These are phyloP conservation scores for Leishmania tropica DNA, from an alignment of 208 protist genomes.

Conservation along the genomic window DNA sequence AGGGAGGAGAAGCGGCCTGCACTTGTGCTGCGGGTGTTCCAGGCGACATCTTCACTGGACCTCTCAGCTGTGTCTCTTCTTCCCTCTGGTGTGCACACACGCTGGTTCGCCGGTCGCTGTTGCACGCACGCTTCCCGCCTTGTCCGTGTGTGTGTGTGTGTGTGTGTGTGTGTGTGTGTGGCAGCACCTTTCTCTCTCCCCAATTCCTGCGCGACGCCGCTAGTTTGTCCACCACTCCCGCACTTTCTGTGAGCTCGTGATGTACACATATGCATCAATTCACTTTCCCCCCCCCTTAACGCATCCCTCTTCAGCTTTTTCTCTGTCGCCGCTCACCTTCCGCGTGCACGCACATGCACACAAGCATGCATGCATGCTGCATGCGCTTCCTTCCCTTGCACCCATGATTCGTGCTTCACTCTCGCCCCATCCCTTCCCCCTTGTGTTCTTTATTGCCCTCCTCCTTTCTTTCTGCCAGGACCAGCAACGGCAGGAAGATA, in stretches of 20 bases:
- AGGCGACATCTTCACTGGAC: background rate
- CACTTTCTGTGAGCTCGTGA: background rate
- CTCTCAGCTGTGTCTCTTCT: background rate
- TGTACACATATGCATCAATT: background rate
- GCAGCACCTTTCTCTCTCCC: slow-evolving; percentile 1
- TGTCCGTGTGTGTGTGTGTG: background rate
- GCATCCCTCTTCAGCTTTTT: background rate
- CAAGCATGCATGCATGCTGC: background rate
- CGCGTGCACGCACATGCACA: background rate
- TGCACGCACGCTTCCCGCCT: background rate
- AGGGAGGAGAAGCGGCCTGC: background rate
- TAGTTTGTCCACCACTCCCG: background rate
- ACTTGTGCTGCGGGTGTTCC: background rate
- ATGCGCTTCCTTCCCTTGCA: background rate
- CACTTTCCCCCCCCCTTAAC: background rate
- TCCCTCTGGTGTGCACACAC: too few relatives aligned
- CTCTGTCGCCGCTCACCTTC: background rate
- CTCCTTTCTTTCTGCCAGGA: background rate
- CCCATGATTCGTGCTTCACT: background rate
- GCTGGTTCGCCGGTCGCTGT: background rate
- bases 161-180: background rate
- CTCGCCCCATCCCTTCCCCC: background rate
- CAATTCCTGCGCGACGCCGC: background rate
- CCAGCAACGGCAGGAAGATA: background rate
- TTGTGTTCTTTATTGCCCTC: background rate